Evolutionary conservation across 441 rosid genomes (phyloP), one percentile per base, ranked within the genome.

Genomic region (Pelargonium citronellum): DNA sequence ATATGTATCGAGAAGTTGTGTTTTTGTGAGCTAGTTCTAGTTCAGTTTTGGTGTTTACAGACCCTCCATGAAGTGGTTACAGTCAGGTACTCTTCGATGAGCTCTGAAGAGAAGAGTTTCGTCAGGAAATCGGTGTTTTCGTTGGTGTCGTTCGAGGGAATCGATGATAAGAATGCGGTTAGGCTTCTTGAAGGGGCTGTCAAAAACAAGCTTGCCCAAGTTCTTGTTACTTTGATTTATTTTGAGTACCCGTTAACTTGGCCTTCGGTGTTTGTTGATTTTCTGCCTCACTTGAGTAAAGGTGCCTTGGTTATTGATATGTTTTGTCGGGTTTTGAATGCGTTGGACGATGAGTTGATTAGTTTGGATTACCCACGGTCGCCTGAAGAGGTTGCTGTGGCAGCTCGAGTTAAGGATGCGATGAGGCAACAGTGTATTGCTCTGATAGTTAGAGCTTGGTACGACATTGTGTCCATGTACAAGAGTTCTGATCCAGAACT

Each of bases 11-110:
- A 90, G 75, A 94, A 89, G 78, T 76, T 94, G 69, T 76, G 86
- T 49, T 79, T 82, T 70, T 90, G 83, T 77, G 83, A 74, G 62
- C 80, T 86, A 27, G 85, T 79, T n/a, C 89, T 89, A 73, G 96
- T 94, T 67, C 96, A 89, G 88, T 94, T 94, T 77, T 91, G 99
- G 97, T 90, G 96, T 67, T 81, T 94, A 61, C 99, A 94, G 83
- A 84, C 94, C 69, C 69, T 90, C 17, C 89, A 87, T 15, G 99
- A 94, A 63, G 91, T 90, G 19, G 75, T 90, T 37, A 81, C 79
- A 60, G 86, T 75, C 16, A 89, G 79, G 60, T 75, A 75, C 66
- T 41, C 79, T 2, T 17, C 81, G 34, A 73, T 94, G 81, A 83
- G 87, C 64, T 67, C 67, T 8, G 89, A 90, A 53, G 99, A 94